Evolutionary conservation across 2,329 filamentous ascomycete genomes (phyloP).

Genomic region (Cladophialophora immunda): DNA sequence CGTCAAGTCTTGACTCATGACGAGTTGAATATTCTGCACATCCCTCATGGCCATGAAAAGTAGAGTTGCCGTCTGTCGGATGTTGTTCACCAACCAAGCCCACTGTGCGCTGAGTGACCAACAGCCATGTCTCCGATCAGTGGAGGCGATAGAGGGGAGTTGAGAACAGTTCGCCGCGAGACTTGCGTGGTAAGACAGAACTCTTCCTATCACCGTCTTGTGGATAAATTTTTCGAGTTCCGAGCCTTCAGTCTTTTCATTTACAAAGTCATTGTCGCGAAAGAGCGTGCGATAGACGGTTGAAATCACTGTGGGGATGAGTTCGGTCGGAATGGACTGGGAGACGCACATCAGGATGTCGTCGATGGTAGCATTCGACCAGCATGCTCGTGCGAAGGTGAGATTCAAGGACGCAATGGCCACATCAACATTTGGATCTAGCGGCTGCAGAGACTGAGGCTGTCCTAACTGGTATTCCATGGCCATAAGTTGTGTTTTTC

Average conservation of each 20-base stretch:
- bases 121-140: conserved; percentile 17
- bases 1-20: conserved; percentile 67
- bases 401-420: conserved; percentile 70
- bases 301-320: conserved; percentile 68
- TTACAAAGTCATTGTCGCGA: conserved; percentile 81
- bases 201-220: conserved; percentile 76
- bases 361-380: conserved; percentile 65
- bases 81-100: conserved; percentile 40
- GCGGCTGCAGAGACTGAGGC: conserved; percentile 8
- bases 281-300: conserved; percentile 75
- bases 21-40: conserved; percentile 28
- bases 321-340: conserved; percentile 60
- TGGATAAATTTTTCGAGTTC: conserved; percentile 79
- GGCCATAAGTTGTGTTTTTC: conserved; percentile 49
- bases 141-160: conserved; percentile 24
- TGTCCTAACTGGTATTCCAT: conserved; percentile 48
- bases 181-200: conserved; percentile 56
- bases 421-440: conserved; percentile 54
- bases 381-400: conserved; percentile 59
- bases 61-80: conserved; percentile 35
- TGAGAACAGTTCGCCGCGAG: conserved; percentile 31
- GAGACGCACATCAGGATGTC: conserved; percentile 74
- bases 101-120: conserved; percentile 38
- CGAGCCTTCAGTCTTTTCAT: conserved; percentile 46
- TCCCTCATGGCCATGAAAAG: conserved; percentile 35